phyloP scores from a whole-genome alignment of 306 rosid genomes.

The Rosa multiflora region DNA sequence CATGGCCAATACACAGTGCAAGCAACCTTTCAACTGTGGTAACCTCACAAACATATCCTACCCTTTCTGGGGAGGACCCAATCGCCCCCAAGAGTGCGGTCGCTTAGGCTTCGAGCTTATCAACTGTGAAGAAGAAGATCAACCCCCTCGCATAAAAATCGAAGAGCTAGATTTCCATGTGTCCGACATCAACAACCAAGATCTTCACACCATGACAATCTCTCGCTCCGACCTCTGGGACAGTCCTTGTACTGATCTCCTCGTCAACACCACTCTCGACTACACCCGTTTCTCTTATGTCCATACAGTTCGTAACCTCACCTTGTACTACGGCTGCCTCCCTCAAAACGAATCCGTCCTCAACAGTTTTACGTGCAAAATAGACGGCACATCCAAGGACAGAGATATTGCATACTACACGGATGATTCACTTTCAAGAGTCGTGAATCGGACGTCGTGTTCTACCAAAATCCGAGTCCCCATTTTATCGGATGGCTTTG shows the following conservation, averaged over 20 bases:
- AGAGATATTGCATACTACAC: background rate
- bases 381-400: background rate
- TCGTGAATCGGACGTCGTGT: background rate
- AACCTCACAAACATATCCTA: background rate
- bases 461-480: conserved; percentile 6
- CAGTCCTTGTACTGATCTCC: conserved; percentile 11
- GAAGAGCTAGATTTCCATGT: background rate
- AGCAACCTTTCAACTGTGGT: conserved; percentile 30
- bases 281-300: background rate
- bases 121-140: background rate
- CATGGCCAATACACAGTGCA: too few relatives aligned
- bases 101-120: background rate
- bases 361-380: background rate
- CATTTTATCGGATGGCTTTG: background rate
- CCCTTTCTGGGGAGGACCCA: conserved; percentile 32
- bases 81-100: background rate
- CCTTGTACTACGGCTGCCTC: conserved; percentile 28
- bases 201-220: conserved; percentile 17
- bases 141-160: background rate
- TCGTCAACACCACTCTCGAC: background rate
- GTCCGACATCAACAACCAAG: background rate
- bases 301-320: background rate
- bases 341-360: accelerated
- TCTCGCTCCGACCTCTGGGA: background rate
- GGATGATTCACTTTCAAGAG: background rate